A percentile compares a stretch with the other conserved stretches of the same genome.
Conservation (phyloP, 2,329 filamentous ascomycete species). For the Trichoderma breve region DNA sequence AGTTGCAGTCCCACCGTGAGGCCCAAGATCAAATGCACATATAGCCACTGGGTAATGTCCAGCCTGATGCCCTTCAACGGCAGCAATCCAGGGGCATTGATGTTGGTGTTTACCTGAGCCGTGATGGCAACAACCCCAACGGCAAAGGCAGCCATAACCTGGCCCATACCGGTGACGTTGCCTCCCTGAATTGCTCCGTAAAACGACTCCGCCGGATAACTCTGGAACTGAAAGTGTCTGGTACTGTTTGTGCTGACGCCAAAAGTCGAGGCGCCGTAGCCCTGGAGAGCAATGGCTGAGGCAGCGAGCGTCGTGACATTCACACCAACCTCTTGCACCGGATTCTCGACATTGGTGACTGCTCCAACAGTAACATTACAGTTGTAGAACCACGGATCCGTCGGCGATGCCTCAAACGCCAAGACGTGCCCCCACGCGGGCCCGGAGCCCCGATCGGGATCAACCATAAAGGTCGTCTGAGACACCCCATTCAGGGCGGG, state of each 20-base stretch:
- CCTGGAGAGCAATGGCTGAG: constrained; percentile 41
- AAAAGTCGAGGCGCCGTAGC: constrained; percentile 32
- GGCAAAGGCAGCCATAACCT: constrained; percentile 36
- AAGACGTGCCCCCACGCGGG: constrained; percentile 31
- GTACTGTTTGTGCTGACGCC: constrained; percentile 27
- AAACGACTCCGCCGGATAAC: constrained; percentile 42
- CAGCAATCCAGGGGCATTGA: constrained; percentile 30
- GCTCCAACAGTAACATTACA: constrained; percentile 39
- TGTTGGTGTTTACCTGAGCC: constrained; percentile 31
- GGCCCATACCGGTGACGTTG: constrained; percentile 34
- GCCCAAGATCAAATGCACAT: constrained; percentile 33
- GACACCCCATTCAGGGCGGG: constrained; percentile 32
- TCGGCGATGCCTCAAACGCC: constrained; percentile 39
- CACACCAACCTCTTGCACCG: constrained; percentile 37
- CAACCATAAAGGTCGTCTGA: constrained; percentile 40
- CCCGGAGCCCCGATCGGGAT: constrained; percentile 27
- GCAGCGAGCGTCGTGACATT: constrained; percentile 36
- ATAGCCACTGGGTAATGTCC: constrained; percentile 34
- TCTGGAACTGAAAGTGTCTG: constrained; percentile 35
- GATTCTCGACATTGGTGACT: constrained; percentile 36
- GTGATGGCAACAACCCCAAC: constrained; percentile 37
- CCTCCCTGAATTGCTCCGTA: constrained; percentile 38
- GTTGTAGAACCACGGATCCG: constrained; percentile 40
- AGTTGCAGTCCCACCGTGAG: constrained; percentile 35
- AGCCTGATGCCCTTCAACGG: constrained; percentile 35